phyloP scores from a whole-genome alignment of 768 basidiomycete genomes.

The Lentinula aciculospora region DNA sequence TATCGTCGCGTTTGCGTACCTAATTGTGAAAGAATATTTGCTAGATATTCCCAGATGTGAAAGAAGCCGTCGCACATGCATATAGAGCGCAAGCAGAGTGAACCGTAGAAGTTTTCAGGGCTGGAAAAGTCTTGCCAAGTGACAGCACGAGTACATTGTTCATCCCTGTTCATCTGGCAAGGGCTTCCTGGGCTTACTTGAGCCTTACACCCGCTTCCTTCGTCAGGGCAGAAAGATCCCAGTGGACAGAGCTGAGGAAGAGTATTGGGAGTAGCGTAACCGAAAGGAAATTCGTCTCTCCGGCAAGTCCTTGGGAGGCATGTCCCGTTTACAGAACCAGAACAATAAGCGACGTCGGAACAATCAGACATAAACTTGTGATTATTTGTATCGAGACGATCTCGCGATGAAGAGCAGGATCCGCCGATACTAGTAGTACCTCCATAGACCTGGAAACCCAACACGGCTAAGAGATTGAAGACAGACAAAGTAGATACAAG shows the following conservation, averaged over 20 bases:
- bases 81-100: constrained; percentile 49
- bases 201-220: constrained; percentile 49
- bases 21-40: constrained; percentile 15
- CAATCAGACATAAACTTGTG: constrained; percentile 61
- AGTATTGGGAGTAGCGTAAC: constrained; percentile 27
- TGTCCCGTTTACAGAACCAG: constrained; percentile 30
- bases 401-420: constrained; percentile 37
- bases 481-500: background rate
- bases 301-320: constrained; percentile 54
- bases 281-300: constrained; percentile 56
- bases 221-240: constrained; percentile 64
- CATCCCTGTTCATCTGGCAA: constrained; percentile 63
- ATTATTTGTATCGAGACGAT: constrained; percentile 46
- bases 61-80: constrained; percentile 44
- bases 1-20: constrained; percentile 51
- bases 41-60: background rate
- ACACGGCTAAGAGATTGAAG: background rate
- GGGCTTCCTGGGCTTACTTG: constrained; percentile 34
- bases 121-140: constrained; percentile 36
- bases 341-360: constrained; percentile 53
- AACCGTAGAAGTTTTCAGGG: constrained; percentile 42
- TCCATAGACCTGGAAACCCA: background rate
- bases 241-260: constrained; percentile 49
- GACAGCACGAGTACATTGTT: constrained; percentile 38
- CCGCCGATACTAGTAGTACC: background rate